Base-by-base conservation (phyloP, 805 yeast genomes). In the Diddensiella transvaalensis region DNA sequence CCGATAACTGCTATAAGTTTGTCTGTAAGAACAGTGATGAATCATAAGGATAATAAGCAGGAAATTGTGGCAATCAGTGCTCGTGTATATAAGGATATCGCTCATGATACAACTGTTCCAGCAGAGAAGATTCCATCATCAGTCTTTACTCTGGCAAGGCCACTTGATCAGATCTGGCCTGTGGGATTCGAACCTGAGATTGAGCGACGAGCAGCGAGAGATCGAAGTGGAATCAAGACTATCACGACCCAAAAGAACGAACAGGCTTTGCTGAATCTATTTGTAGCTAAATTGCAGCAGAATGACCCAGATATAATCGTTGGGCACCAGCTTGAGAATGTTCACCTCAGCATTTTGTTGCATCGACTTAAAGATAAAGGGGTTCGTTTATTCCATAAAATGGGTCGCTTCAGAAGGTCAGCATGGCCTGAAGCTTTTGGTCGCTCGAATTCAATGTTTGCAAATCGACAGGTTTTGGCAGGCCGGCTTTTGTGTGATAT, bases 401-500 rank as follows among this genome's bases (percentile, higher is more conserved):
- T 93, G 58, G 98, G 99, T 21, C 83, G 98, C 60, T 76, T 91
- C 50, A 76, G 77, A 54, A 75, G 91, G 62, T 40, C 46, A 1
- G 73, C 71, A 18, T 86, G 95, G 87, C 96, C 96, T 1, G 84
- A 79, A 22, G 76, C 76, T 54, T 82, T 83, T 63, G 86, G 83
- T 2, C 40, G 19, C 26, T 15, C 40, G 8, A 19, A 41, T 5
- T 15, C n/a, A 30, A 48, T 32, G 52, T 51, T 24, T 42, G 46
- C 30, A 38, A 46, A 33, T 22, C 47, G 40, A 74, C 89, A 87
- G 48, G 76, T 87, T 18, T 76, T 84, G 60, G 80, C 89, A 33
- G 99, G 99, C 32, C 76, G 99, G 58, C 74, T 93, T 48, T 60
- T 91, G 40, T 87, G 96, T 75, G 99, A 93, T 67, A 80, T 93